These are phyloP conservation scores for Phoma sp. DNA, from an alignment of 2,329 filamentous ascomycete genomes.

Conservation along the genomic window DNA sequence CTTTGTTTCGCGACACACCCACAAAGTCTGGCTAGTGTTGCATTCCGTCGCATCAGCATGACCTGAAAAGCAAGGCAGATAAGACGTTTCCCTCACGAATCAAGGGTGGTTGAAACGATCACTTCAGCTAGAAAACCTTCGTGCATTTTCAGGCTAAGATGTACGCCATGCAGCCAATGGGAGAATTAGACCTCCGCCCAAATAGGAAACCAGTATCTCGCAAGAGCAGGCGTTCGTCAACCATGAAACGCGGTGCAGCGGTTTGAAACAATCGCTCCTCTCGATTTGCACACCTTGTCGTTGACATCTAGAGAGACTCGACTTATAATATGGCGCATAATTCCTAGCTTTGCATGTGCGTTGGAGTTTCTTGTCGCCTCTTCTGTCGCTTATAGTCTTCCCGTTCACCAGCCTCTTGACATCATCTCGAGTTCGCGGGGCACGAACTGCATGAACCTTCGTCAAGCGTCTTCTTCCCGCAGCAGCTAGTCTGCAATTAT, in stretches of 20 bases:
- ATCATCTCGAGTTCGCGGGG: constrained; percentile 11
- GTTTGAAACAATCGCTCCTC: constrained; percentile 28
- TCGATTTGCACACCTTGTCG: constrained; percentile 10
- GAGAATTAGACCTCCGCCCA: constrained; percentile 3
- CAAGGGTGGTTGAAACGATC: constrained; percentile 14
- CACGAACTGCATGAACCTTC: constrained; percentile 6
- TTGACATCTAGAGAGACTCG: constrained; percentile 3
- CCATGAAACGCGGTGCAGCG: constrained; percentile 27
- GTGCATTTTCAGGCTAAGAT: constrained; percentile 20
- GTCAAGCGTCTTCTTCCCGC: constrained; percentile 3
- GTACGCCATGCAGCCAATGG: constrained; percentile 16
- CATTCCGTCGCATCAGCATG: constrained; percentile 7
- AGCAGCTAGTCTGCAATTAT: constrained; percentile 12
- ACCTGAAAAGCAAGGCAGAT: constrained; percentile 13
- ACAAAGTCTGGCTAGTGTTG: neutral
- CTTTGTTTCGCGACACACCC: neutral
- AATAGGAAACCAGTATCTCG: constrained; percentile 14
- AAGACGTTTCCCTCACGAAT: neutral
- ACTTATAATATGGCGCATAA: constrained; percentile 24
- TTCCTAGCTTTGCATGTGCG: constrained; percentile 12
- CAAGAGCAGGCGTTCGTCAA: constrained; percentile 4
- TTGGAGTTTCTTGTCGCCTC: constrained; percentile 9
- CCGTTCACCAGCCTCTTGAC: constrained; percentile 8
- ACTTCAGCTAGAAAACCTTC: constrained; percentile 3
- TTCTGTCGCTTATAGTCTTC: constrained; percentile 2